Base-by-base conservation (phyloP, 495 filamentous ascomycete genomes). In the Acidomyces sp. region DNA sequence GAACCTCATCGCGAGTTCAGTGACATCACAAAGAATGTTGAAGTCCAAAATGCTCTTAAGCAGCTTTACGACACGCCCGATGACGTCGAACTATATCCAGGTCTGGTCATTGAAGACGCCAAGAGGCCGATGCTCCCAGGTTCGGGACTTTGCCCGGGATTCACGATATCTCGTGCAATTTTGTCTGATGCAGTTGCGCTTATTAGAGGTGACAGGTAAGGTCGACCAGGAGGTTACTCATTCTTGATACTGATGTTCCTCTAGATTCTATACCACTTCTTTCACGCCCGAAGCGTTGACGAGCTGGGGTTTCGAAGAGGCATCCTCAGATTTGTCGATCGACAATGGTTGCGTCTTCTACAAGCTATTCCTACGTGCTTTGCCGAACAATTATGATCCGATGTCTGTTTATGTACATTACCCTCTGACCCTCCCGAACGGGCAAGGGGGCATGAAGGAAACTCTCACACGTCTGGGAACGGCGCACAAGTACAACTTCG, bases 191-290 rank as follows among this genome's bases (percentile, higher is more conserved):
- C 86, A 1, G 80, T 86, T 6, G 75, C 75, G 26, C 62, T 93
- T n/a, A 84, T 92, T 26, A 72, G 86, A 24, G 81, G 85, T 13
- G 86, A 94, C 57, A 69, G n/a, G n/a, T n/a, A n/a, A n/a, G n/a
- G n/a, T n/a, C n/a, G n/a, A n/a, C n/a, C n/a, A n/a, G n/a, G n/a
- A n/a, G n/a, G n/a, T n/a, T n/a, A n/a, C n/a, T n/a, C n/a, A n/a
- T n/a, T n/a, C n/a, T n/a, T n/a, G n/a, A n/a, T n/a, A n/a, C n/a
- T n/a, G n/a, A n/a, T n/a, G n/a, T n/a, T n/a, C n/a, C n/a, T n/a
- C n/a, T n/a, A n/a, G 86, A 4, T 86, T 88, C 62, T 87, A 90
- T 59, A 92, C 86, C 5, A 62, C 71, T 33, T 69, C 74, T 48
- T 58, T 83, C 56, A 80, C 74, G 23, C 72, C 86, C 0, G 73